Conservation (phyloP, 139 green algal species). For the Asterochloris erici region DNA sequence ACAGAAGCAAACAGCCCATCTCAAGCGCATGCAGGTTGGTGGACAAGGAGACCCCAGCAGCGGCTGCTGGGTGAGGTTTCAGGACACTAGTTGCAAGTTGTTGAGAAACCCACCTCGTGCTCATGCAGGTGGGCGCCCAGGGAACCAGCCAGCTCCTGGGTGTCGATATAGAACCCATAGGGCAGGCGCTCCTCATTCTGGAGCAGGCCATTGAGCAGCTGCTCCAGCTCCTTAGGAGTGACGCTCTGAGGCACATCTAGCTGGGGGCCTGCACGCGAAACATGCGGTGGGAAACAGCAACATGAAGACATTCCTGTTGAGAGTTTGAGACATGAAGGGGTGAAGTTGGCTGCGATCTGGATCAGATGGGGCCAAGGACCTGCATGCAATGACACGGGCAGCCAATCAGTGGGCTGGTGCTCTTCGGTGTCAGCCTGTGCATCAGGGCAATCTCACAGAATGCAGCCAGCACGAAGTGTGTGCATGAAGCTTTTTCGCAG, state of each 20-base stretch:
- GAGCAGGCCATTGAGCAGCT: conserved; percentile 86
- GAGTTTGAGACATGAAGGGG: not conserved
- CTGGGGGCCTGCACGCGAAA: conserved; percentile 63
- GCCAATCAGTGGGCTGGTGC: not conserved
- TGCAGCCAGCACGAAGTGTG: too few relatives aligned
- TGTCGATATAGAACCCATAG: conserved; percentile 92
- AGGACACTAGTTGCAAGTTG: not conserved
- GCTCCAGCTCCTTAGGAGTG: conserved; percentile 81
- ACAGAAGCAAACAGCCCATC: not conserved
- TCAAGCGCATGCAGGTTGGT: not conserved
- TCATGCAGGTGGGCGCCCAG: conserved; percentile 72
- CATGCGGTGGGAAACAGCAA: not conserved
- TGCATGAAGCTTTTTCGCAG: too few relatives aligned
- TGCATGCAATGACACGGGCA: not conserved
- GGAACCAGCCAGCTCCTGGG: conserved; percentile 65
- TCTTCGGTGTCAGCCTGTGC: not conserved
- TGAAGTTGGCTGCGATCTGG: not conserved
- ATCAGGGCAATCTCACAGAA: too few relatives aligned
- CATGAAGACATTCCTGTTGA: not conserved
- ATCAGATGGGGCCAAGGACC: too few relatives aligned
- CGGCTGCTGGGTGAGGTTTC: too few relatives aligned
- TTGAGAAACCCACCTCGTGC: conserved; percentile 27
- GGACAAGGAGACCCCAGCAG: not conserved
- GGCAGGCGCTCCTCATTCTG: conserved; percentile 81
- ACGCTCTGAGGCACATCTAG: conserved; percentile 84